Evolutionary conservation across 2,329 filamentous ascomycete genomes (phyloP), one percentile per base, ranked within the genome.

Genomic region (Metarhizium rileyi): DNA sequence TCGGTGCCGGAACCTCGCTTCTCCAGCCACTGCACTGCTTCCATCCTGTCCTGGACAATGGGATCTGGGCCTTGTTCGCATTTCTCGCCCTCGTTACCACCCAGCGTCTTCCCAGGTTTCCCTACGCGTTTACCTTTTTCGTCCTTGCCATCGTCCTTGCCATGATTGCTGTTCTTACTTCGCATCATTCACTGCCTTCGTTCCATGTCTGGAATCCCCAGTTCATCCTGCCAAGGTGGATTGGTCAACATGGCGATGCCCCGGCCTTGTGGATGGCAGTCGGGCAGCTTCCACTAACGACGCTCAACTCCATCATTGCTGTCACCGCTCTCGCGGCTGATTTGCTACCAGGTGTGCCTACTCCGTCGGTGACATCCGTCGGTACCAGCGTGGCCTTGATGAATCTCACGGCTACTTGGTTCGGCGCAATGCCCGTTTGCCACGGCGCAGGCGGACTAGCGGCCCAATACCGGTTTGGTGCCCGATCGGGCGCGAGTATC

Each of bases 371-470:
- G 5, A 91, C 88, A 0, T 75, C 82, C 1, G 74, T 97, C 27
- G 91, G 90, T 1, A 64, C 90, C 52, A 95, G 88, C 49, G 87
- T 97, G 4, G 83, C 84, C 0, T 60, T 74, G 2, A 94, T 95
- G 80, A 97, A 97, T 63, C 70, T 96, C 3, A 65, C 86, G 1
- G 86, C 86, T 16, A 90, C 87, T 59, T 95, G 88, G 87, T 94
- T 95, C 59, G 90, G 90, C 44, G 86, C 86, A 5, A 97, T 96
- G 93, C 93, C 91, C 3, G 83, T 93, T 4, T 97, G 93, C 62
- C 93, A 97, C 63, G 91, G 91, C 5, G 89, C 89, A 1, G 91
- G 91, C 2, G 91, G 91, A 0, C 73, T 97, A 0, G 93, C 93
- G 5, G 93, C 86, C 0, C 91, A 97, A 64, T 88, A 89, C 64